Evolutionary conservation across 306 rosid genomes (phyloP).

Genomic region (Cucumis melo): DNA sequence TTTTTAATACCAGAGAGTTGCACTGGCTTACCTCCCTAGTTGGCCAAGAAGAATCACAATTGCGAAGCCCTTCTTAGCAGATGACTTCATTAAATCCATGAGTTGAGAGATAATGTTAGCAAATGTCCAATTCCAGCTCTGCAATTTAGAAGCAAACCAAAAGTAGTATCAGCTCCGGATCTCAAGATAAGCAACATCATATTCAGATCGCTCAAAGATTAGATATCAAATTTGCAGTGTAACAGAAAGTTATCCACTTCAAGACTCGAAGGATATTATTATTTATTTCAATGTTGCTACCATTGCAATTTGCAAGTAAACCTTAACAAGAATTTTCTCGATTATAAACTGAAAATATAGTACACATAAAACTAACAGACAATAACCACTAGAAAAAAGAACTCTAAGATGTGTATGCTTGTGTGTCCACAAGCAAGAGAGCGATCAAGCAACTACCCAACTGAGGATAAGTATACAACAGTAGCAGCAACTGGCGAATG

Average conservation of each 20-base stretch:
- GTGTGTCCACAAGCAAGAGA: not conserved
- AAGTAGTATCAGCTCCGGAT: conserved; percentile 2
- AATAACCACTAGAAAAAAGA: not conserved
- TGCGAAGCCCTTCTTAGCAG: conserved; percentile 30
- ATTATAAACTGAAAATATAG: not conserved
- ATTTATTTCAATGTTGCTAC: not conserved
- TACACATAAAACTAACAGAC: not conserved
- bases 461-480: not conserved
- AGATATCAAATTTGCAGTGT: not conserved
- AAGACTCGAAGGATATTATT: not conserved
- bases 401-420: not conserved
- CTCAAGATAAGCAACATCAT: not conserved
- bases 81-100: conserved; percentile 36
- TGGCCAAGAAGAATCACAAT: conserved; percentile 66
- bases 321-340: not conserved
- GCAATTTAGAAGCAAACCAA: conserved; percentile 22
- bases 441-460: not conserved
- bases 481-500: not conserved
- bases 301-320: not conserved
- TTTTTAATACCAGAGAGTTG: not conserved
- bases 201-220: not conserved
- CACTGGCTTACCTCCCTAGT: conserved; percentile 65
- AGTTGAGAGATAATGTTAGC: conserved; percentile 41
- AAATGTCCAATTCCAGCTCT: conserved; percentile 75
- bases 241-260: not conserved